Percentiles rank a stretch among this genome's conserved stretches.
Evolutionary conservation across 139 green algal species (phyloP).

Genomic region (Trebouxia sp.): DNA sequence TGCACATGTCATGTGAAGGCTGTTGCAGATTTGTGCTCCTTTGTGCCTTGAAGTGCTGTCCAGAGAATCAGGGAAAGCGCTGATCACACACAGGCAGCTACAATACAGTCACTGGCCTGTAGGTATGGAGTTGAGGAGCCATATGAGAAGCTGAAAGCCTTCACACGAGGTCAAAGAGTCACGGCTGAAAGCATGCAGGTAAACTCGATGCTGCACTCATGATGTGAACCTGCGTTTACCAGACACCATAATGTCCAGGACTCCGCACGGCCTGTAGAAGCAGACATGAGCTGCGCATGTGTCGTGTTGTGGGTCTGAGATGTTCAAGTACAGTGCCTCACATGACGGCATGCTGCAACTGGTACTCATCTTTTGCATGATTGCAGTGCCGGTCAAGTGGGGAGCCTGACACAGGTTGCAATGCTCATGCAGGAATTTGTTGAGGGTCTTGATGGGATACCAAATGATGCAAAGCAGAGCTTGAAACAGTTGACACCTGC

Average conservation of each 20-base stretch:
- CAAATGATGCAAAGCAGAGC: conserved; percentile 59
- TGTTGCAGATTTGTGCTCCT: too few species aligned
- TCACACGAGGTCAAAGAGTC: conserved; percentile 88
- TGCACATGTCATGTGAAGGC: too few species aligned
- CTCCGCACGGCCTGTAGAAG: too few species aligned
- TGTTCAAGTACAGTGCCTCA: not conserved
- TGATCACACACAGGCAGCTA: not conserved
- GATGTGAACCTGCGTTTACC: not conserved
- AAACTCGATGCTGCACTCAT: not conserved
- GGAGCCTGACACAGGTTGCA: too few species aligned
- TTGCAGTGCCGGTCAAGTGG: too few species aligned
- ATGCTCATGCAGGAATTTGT: conserved; percentile 83
- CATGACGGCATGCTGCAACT: too few species aligned
- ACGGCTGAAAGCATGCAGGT: conserved; percentile 65
- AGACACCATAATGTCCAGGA: not conserved
- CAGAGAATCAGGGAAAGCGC: too few species aligned
- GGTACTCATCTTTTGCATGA: too few species aligned
- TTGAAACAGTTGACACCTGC: conserved; percentile 80
- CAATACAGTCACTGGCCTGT: not conserved
- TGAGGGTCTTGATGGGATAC: conserved; percentile 75
- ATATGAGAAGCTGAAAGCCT: conserved; percentile 99
- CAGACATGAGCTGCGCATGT: too few species aligned
- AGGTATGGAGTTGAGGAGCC: conserved; percentile 91
- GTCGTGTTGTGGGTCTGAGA: too few species aligned
- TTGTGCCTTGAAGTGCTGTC: too few species aligned